Evolutionary conservation across 148 eudicot species (phyloP).

Genomic region (Vaccinium corymbosum): DNA sequence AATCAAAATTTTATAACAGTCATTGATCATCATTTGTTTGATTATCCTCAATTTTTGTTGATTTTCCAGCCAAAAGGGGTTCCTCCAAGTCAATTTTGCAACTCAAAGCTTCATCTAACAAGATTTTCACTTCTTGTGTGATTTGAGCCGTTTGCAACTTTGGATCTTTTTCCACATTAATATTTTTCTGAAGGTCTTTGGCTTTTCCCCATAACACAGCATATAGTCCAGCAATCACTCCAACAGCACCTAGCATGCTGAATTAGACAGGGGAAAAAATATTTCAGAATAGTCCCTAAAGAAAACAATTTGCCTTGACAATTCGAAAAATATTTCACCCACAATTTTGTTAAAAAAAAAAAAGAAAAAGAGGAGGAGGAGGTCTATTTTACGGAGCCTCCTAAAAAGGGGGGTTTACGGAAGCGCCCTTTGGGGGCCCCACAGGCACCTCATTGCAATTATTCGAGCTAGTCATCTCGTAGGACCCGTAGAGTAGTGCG

Average conservation of each 20-base stretch:
- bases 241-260: conserved; percentile 55
- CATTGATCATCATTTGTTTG: background rate
- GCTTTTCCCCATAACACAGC: conserved; percentile 82
- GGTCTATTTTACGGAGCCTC: too few species aligned
- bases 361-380: too few species aligned
- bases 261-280: background rate
- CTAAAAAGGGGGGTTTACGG: too few species aligned
- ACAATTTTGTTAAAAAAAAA: background rate
- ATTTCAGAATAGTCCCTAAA: background rate
- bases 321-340: background rate
- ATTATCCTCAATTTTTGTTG: background rate
- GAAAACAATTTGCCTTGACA: background rate
- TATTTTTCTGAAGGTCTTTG: conserved; percentile 30
- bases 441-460: too few species aligned
- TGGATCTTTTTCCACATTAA: conserved; percentile 1
- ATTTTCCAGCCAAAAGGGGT: conserved; percentile 39
- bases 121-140: conserved; percentile 11
- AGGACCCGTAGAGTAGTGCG: too few species aligned
- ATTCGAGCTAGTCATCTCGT: too few species aligned
- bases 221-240: conserved; percentile 57
- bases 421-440: too few species aligned
- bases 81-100: conserved; percentile 41
- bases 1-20: background rate
- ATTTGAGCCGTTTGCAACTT: conserved; percentile 15
- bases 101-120: conserved; percentile 21